Base-by-base conservation (phyloP, 2,329 filamentous ascomycete genomes). In the Fusarium palustre region DNA sequence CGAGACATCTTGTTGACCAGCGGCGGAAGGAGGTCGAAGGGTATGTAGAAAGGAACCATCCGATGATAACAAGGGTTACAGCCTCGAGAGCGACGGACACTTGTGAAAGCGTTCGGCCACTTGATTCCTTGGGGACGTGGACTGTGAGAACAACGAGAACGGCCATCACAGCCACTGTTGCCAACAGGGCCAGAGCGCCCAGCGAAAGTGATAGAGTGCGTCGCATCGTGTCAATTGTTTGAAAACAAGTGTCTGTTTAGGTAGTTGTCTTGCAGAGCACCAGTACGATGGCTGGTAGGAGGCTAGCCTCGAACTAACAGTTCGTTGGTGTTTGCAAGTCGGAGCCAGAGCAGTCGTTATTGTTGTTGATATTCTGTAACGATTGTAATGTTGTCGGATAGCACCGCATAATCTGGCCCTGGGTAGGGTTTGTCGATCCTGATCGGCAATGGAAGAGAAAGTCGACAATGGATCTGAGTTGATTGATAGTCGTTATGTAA, bases 11-110 rank as follows among this genome's bases (percentile, higher is more conserved):
- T 33, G 59, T 62, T 12, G 75, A 78, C 42, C 70, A 69, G 20
- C 70, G 54, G 11, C 71, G 69, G n/a, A 74, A 66, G 8, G 68
- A 59, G 16, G 47, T 49, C 7, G 73, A 60, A 53, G 66, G 36
- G 42, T 71, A 73, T 24, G 81, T 76, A 73, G 70, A 85, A 79
- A 52, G 81, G 67, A 59, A 66, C 69, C 74, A 77, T 36, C 60
- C 66, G 3, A 76, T 31, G n/a, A 70, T 58, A 24, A 74, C 45
- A 6, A 79, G 62, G 18, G 73, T 67, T 13, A 74, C 41, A n/a
- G 66, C 72, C 56, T 80, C 73, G 11, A 79, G 67, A 18, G 69
- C 68, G 38, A 74, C 68, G n/a, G 78, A 74, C 9, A 75, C 61
- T 28, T 73, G 71, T 10, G 75, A 73, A 24, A 75, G 62, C 30